Percentiles rank a stretch among this genome's conserved stretches.
These are phyloP conservation scores for Saturnispora halmiae DNA, from an alignment of 805 yeast genomes.

Conservation along the genomic window DNA sequence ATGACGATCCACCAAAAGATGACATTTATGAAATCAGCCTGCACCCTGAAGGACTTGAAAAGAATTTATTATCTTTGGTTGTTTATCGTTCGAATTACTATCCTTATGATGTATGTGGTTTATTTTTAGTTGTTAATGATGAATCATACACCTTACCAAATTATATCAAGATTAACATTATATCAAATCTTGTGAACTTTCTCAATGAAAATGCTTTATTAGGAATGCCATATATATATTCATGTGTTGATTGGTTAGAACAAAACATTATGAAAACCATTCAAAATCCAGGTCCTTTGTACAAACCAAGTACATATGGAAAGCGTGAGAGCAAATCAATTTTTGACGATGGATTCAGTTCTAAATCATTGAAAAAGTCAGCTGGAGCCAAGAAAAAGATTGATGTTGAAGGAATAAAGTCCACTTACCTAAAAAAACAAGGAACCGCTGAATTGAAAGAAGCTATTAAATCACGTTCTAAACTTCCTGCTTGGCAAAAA, in stretches of 20 bases:
- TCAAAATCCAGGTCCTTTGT: conserved; percentile 67
- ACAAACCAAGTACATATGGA: conserved; percentile 22
- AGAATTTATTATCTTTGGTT: conserved; percentile 25
- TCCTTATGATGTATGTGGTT: conserved; percentile 64
- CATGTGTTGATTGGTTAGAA: conserved; percentile 72
- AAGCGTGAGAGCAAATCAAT: conserved; percentile 2
- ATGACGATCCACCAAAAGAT: conserved; percentile 31
- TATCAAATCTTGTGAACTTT: conserved; percentile 38
- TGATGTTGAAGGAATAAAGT: conserved; percentile 29
- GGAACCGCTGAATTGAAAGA: conserved; percentile 20
- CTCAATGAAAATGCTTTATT: conserved; percentile 36
- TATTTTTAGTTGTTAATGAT: conserved; percentile 41
- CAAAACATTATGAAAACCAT: conserved; percentile 49
- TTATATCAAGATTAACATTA: conserved; percentile 54
- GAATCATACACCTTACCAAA: conserved; percentile 49
- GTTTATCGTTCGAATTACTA: conserved; percentile 44
- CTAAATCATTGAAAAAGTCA: conserved; percentile 4
- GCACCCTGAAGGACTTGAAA: conserved; percentile 25
- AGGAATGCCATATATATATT: conserved; percentile 64
- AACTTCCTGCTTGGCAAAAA: conserved; percentile 81
- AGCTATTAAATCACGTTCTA: conserved; percentile 37
- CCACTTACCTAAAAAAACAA: conserved; percentile 26
- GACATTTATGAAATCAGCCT: conserved; percentile 30
- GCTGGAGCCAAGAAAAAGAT: conserved; percentile 17
- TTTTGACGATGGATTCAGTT: background rate